Evolutionary conservation across 805 yeast species (phyloP).

Genomic region (Starmerella stellata): DNA sequence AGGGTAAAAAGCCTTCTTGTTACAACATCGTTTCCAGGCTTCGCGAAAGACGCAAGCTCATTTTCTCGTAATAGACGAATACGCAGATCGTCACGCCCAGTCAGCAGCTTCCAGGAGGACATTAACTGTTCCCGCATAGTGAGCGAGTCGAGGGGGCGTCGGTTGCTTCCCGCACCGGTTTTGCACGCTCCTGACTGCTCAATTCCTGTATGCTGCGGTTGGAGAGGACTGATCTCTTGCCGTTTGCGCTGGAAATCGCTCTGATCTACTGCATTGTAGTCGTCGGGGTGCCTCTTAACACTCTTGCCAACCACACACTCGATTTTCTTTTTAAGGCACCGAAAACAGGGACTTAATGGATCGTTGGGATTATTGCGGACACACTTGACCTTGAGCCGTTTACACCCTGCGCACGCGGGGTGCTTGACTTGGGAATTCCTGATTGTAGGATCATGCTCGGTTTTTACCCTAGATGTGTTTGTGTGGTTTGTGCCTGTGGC

Average conservation of each 20-base stretch:
- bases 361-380: constrained; percentile 46
- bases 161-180: neutral
- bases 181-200: no score
- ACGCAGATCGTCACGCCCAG: constrained; percentile 34
- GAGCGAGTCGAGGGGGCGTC: constrained; percentile 2
- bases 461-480: no score
- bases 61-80: constrained; percentile 26
- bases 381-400: constrained; percentile 67
- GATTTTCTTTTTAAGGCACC: constrained; percentile 50
- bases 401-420: constrained; percentile 36
- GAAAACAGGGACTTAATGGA: constrained; percentile 47
- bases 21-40: constrained; percentile 26
- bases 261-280: neutral
- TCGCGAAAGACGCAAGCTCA: constrained; percentile 11
- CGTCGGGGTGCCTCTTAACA: constrained; percentile 1
- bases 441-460: neutral
- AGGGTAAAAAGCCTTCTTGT: constrained; percentile 37
- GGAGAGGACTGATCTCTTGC: neutral
- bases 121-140: constrained; percentile 16
- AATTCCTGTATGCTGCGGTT: neutral
- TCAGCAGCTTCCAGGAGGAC: constrained; percentile 15
- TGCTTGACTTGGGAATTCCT: constrained; percentile 1
- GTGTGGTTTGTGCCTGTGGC: no score
- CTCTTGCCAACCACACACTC: constrained; percentile 31
- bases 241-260: neutral